Evolutionary conservation across 352 stramenopile species (phyloP), one percentile per base, ranked within the genome.

Genomic region (Ophiocytium majus): DNA sequence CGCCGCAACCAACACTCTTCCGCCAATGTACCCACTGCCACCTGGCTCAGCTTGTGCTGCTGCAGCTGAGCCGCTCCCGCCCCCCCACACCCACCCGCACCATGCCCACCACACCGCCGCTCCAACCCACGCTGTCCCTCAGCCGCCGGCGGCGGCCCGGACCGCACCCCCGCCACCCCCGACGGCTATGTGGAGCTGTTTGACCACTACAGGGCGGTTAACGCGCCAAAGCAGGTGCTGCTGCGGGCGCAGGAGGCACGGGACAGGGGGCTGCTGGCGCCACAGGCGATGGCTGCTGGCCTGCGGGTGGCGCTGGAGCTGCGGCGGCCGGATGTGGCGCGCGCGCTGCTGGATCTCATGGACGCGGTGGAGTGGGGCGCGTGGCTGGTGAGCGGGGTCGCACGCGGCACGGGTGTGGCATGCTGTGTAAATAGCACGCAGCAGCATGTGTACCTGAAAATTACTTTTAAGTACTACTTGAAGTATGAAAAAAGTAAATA

Each of bases 291-390:
- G 36, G 76, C 82, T 34, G 76, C 57, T 28, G 82, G 74, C 28
- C 57, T 82, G 14, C 82, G 79, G 63, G 79, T 32, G 23, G 50
- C 66, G 71, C 79, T 86, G 9, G 78, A 86, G 37, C 50, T 86
- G 74, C 82, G 37, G 63, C 50, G 82, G 23, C 33, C 34, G 43
- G 82, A 86, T 34, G 57, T 86, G 19, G 82, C 82, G 23, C 49
- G 31, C 32, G n/a, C 5, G 35, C 36, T 81, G 31, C 32, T 81
- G 23, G 76, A 66, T 1, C 36, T 81, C 1, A 5, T 5, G 5
- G n/a, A 81, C 32, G n/a, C 81, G 5, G 31, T 74, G 5, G 35
- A 81, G 5, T 81, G 31, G 31, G 32, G 35, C n/a, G 35, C 23
- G 36, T 74, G 76, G 76, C 49, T 74, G 31, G 32, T 76, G n/a